Evolutionary conservation across 2,329 filamentous ascomycete species (phyloP).

Genomic region (Cordyceps javanica): DNA sequence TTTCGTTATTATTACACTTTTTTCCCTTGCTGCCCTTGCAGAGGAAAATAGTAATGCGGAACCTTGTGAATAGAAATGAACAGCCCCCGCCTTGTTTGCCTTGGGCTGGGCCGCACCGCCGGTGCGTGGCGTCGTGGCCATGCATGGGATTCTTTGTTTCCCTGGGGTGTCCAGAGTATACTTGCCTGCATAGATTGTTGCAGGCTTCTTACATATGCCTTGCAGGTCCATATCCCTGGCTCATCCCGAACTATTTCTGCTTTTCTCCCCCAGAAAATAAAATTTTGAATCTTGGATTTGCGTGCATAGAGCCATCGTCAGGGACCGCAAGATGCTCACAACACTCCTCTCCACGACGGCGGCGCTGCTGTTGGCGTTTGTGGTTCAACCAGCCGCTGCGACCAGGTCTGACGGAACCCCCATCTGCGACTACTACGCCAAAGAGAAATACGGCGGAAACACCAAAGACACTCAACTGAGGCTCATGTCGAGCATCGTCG

Average conservation of each 20-base stretch:
- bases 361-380: not conserved
- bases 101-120: not conserved
- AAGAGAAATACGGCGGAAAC: slow-evolving; percentile 19
- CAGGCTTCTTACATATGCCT: not conserved
- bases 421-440: slow-evolving; percentile 27
- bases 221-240: not conserved
- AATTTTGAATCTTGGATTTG: not conserved
- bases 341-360: not conserved
- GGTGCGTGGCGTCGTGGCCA: not conserved
- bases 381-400: not conserved
- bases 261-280: not conserved
- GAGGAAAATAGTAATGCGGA: not conserved
- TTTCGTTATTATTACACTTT: too few species aligned
- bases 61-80: too few species aligned
- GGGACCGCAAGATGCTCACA: not conserved
- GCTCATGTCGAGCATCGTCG: slow-evolving; percentile 24
- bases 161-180: not conserved
- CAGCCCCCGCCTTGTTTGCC: not conserved
- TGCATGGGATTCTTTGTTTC: not conserved
- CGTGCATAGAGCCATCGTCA: not conserved
- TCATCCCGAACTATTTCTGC: not conserved
- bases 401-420: not conserved
- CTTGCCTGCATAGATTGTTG: not conserved
- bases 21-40: not conserved
- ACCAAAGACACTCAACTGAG: slow-evolving; percentile 21